These are phyloP conservation scores for Arthrinium phaeospermum DNA, from an alignment of 2,329 filamentous ascomycete species.

Conservation along the genomic window DNA sequence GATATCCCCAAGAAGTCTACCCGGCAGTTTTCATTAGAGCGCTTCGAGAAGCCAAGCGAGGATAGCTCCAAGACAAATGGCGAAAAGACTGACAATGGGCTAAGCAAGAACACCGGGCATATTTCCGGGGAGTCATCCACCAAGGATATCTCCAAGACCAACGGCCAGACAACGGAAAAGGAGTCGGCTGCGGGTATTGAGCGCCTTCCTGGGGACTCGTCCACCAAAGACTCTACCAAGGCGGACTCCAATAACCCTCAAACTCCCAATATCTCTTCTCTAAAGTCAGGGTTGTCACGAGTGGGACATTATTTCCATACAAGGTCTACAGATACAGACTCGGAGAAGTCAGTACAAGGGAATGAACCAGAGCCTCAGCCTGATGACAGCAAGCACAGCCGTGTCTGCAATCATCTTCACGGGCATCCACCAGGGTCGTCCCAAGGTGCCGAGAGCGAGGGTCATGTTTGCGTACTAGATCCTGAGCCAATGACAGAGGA, in stretches of 20 bases:
- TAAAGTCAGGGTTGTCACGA: not conserved
- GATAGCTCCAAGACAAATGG: not conserved
- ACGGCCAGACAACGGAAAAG: no score
- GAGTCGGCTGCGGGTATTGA: no score
- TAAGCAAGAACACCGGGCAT: not conserved
- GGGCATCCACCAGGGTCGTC: not conserved
- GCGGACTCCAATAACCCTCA: not conserved
- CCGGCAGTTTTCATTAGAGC: not conserved
- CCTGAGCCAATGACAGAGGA: not conserved
- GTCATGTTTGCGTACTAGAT: not conserved
- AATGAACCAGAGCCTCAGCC: conserved; percentile 26
- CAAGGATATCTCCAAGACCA: not conserved
- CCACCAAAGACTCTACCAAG: not conserved
- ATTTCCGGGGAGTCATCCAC: not conserved
- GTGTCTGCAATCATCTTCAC: not conserved
- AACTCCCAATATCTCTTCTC: no score
- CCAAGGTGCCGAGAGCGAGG: not conserved
- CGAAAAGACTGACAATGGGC: not conserved
- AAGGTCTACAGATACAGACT: conserved; percentile 27
- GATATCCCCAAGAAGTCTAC: not conserved
- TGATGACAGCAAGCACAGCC: not conserved
- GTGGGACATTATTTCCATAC: conserved; percentile 18
- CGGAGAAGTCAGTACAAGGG: conserved; percentile 22
- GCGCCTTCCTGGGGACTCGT: no score
- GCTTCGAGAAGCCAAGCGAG: not conserved